Base-by-base conservation (phyloP, 78 protist genomes). In the Creolimax fragrantissima region DNA sequence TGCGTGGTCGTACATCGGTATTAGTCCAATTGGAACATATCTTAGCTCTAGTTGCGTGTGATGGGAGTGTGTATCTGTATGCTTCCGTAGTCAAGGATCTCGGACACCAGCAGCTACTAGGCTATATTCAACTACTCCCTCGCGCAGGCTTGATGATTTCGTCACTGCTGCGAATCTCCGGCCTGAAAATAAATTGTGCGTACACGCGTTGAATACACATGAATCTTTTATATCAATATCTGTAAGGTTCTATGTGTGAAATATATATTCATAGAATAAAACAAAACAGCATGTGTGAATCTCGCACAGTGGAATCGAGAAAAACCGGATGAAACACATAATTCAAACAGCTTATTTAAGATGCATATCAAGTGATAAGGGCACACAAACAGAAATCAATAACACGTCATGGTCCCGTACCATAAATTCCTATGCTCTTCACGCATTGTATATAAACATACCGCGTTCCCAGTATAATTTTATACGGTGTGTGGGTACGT, bases 401-500 rank as follows among this genome's bases (percentile, higher is more conserved):
- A n/a, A n/a, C n/a, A n/a, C n/a, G n/a, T n/a, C n/a, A n/a, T n/a
- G n/a, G n/a, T n/a, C n/a, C n/a, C n/a, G n/a, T n/a, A n/a, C n/a
- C n/a, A n/a, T n/a, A n/a, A n/a, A n/a, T n/a, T n/a, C n/a, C n/a
- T n/a, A n/a, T n/a, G n/a, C n/a, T n/a, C n/a, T n/a, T n/a, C n/a
- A n/a, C n/a, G n/a, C n/a, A n/a, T n/a, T 24, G 74, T 58, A 58
- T 58, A 24, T 58, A 81, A 92, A 81, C n/a, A 2, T 2, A 3
- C 92, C 92, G 67, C 5, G 83, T n/a, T 90, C 5, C 88, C 74
- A 81, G 47, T 4, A 83, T 3, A 93, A 90, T n/a, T 66, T 17
- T 5, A 91, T 44, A 2, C 95, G 74, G 39, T n/a, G 5, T 41
- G 95, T 94, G 92, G 95, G 89, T 3, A 91, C 93, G 32, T 94